Conservation (phyloP, 176 grass and related monocot species). For the Hordeum marinum region DNA sequence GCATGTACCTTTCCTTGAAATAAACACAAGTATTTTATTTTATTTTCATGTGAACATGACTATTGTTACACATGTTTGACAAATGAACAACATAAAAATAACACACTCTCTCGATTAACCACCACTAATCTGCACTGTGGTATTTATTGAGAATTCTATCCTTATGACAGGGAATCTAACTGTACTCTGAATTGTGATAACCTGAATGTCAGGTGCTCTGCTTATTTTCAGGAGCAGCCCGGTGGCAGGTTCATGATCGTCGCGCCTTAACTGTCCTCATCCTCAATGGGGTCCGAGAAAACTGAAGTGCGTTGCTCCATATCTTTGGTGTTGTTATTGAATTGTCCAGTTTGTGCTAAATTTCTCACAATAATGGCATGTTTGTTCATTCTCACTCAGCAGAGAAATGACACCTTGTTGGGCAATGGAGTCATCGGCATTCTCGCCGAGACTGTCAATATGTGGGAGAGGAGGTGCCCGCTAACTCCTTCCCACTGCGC, state of each 20-base stretch:
- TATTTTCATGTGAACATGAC: too few species aligned
- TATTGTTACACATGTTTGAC: not conserved
- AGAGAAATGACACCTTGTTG: constrained; percentile 56
- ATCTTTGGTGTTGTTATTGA: not conserved
- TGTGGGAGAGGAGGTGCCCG: constrained; percentile 87
- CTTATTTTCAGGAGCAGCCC: not conserved
- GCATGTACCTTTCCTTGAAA: too few species aligned
- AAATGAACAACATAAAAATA: not conserved
- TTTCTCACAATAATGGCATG: not conserved
- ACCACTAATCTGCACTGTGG: not conserved
- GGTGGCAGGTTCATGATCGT: not conserved
- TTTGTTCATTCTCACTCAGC: constrained; percentile 8
- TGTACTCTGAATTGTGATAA: not conserved
- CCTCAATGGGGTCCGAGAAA: constrained; percentile 25
- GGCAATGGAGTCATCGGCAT: constrained; percentile 88
- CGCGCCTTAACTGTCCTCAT: not conserved
- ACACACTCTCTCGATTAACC: not conserved
- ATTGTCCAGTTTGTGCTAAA: not conserved
- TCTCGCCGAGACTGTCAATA: constrained; percentile 76
- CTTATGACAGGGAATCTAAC: not conserved
- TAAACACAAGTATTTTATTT: too few species aligned
- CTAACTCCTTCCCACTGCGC: constrained; percentile 82
- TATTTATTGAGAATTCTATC: not conserved
- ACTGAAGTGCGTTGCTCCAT: constrained; percentile 16
- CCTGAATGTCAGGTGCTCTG: not conserved